Base-by-base conservation (phyloP, 2,329 filamentous ascomycete species). In the Phialocephala subalpina region DNA sequence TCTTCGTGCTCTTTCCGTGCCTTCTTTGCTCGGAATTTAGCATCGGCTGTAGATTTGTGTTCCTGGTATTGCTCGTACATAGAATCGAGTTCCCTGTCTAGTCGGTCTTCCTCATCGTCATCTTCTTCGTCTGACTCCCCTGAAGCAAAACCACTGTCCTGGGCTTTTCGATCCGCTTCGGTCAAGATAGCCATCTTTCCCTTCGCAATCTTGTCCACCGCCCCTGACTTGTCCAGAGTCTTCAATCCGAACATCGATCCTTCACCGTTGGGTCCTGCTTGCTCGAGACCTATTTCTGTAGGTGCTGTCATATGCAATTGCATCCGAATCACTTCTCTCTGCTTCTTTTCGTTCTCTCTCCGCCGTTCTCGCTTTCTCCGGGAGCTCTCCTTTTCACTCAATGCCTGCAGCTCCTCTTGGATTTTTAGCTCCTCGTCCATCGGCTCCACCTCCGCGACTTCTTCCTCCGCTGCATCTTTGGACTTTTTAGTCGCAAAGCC, bases 221-320 rank as follows among this genome's bases (percentile, higher is more conserved):
- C 90, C 56, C 90, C 88, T 20, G 89, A 87, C 77, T 92, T 92
- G 76, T 97, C 93, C 53, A 97, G 86, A 9, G 88, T 82, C 78
- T 94, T 97, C 56, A 98, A 84, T 2, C 88, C 88, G 77, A 99
- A 99, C 83, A 97, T 96, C 33, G 92, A 84, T 55, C 93, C 92
- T 49, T 93, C 90, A 27, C 93, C 94, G 58, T 87, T 83, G 0
- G 92, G 92, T 0, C 93, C 93, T 27, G 87, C 81, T 79, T 96
- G 93, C 76, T 97, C 96, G 81, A 97, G 87, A 74, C 96, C 96
- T 69, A 99, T 97, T 70, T 99, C 96, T 84, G 93, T 96, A 8
- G 96, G 96, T 0, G 94, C 92, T 1, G 90, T 91, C 96, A 99
- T 99, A 81, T 97, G 91, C 82, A 99, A 89, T 79, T 99, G 96